Evolutionary conservation across 805 yeast species (phyloP).

Genomic region (Monosporozyma servazzii): DNA sequence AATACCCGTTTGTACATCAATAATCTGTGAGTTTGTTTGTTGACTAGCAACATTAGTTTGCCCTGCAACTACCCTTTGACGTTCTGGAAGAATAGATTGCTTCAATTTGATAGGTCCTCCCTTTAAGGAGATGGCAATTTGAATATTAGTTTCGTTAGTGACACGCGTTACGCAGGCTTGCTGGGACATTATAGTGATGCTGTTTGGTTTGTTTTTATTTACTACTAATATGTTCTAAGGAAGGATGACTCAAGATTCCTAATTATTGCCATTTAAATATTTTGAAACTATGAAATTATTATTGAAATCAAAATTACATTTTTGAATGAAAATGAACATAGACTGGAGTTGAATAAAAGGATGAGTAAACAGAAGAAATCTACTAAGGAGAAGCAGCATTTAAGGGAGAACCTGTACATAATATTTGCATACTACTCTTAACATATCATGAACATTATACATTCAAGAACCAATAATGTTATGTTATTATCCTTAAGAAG

Average conservation of each 20-base stretch:
- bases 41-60: conserved; percentile 54
- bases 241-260: not conserved
- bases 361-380: too few species aligned
- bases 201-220: too few species aligned
- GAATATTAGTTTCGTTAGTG: conserved; percentile 92
- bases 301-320: too few species aligned
- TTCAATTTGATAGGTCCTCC: conserved; percentile 72
- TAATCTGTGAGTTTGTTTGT: conserved; percentile 58
- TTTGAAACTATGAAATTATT: too few species aligned
- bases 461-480: not conserved
- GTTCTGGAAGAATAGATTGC: conserved; percentile 41
- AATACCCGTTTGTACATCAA: conserved; percentile 79
- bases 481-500: not conserved
- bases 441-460: not conserved
- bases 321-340: too few species aligned
- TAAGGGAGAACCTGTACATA: too few species aligned
- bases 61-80: conserved; percentile 14
- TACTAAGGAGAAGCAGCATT: too few species aligned
- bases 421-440: too few species aligned
- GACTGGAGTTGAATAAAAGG: too few species aligned
- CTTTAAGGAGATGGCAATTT: conserved; percentile 70
- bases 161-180: conserved; percentile 40
- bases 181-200: conserved; percentile 10
- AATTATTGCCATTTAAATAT: too few species aligned
- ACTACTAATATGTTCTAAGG: too few species aligned